Evolutionary conservation across 2,329 filamentous ascomycete species (phyloP), one percentile per base, ranked within the genome.

Genomic region (Cadophora sp.): DNA sequence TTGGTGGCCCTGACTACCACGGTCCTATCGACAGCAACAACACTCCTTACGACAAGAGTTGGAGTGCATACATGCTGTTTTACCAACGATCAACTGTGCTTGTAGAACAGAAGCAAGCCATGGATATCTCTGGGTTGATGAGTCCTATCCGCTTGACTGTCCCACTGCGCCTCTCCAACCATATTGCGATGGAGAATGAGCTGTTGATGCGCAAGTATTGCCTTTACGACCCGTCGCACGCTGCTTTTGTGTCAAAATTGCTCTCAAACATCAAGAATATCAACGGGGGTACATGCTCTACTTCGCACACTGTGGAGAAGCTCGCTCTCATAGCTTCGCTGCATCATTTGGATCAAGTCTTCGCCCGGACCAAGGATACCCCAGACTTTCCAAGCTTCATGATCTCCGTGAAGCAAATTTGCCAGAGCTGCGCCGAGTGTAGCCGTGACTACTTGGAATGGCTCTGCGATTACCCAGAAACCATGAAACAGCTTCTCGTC

Each of bases 31-130:
- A 85, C 68, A 75, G 73, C 59, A 79, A 81, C 73, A 80, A 81
- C 67, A 76, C 83, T 20, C 72, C 82, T 0, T 88, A 85, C 70
- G 87, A 89, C 73, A 95, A 94, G 78, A 85, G 87, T 4, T 90
- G 90, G 82, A 98, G 93, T 77, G 96, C 95, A 14, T 99, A 99
- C 78, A 98, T 99, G 92, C 85, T 99, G 9, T 98, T 99, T 78
- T 99, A 99, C 78, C 92, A 97, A 78, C 89, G 96, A 59, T 87
- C 89, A 3, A 89, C 89, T 0, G 87, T 87, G 4, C 83, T 94
- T 65, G 81, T 83, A 20, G 78, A 79, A 18, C 84, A 87, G 67
- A 83, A 87, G 72, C 79, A 83, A 33, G 73, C 78, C 1, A 80
- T 88, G 72, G 76, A 81, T 61, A 71, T 68, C 14, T 73, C 77